A percentile compares a stretch with the other conserved stretches of the same genome.
Conservation (phyloP, 768 basidiomycete species). For the Kockovaella imperatae region DNA sequence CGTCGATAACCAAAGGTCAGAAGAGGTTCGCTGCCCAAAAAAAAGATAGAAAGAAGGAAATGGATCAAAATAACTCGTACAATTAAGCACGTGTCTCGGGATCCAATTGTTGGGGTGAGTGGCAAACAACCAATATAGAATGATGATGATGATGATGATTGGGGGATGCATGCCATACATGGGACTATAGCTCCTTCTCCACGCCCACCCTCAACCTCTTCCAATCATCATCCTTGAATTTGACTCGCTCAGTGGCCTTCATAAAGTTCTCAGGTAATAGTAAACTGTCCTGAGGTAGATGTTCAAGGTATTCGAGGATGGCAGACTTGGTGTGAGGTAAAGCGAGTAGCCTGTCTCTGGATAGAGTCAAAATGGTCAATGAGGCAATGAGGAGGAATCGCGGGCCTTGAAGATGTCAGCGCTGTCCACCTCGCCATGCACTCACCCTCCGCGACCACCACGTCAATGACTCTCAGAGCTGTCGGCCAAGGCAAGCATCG, state of each 20-base stretch:
- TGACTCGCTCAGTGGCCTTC: constrained; percentile 27
- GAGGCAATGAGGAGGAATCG: constrained; percentile 34
- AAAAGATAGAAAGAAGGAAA: too few species aligned
- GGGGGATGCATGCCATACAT: too few species aligned
- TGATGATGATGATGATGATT: too few species aligned
- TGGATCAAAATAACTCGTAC: too few species aligned
- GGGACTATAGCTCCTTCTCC: constrained; percentile 39
- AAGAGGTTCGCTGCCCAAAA: too few species aligned
- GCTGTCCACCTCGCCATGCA: not conserved
- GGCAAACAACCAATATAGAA: too few species aligned
- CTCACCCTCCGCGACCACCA: constrained; percentile 35
- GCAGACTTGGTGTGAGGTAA: constrained; percentile 15
- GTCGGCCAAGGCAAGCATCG: constrained; percentile 40
- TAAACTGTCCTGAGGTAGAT: constrained; percentile 33
- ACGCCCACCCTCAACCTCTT: constrained; percentile 21
- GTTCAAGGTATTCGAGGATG: constrained; percentile 22
- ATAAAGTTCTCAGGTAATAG: constrained; percentile 37
- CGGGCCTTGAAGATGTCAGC: constrained; percentile 18
- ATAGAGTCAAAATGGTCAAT: constrained; percentile 30
- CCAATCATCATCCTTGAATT: constrained; percentile 34
- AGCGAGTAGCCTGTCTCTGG: constrained; percentile 25
- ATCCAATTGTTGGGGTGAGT: too few species aligned
- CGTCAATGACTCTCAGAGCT: constrained; percentile 30
- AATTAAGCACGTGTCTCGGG: too few species aligned
- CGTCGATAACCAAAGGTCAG: too few species aligned